Base-by-base conservation (phyloP, 1,284 basidiomycete species). In the Termitomyces sp. region DNA sequence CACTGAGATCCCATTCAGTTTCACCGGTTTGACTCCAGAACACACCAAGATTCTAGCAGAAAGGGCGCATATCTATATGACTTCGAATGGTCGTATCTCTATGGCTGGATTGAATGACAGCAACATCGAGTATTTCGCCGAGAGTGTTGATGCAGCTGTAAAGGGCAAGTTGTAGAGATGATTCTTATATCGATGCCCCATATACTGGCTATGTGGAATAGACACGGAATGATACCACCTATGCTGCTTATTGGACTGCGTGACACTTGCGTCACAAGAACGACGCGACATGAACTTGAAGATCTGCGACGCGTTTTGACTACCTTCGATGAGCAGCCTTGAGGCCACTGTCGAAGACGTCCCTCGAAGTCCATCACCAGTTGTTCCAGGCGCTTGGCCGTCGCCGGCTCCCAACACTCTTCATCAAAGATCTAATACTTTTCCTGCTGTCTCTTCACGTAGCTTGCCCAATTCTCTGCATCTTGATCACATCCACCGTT, bases 31-130 rank as follows among this genome's bases (percentile, higher is more conserved):
- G 60, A 87, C 82, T 54, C 77, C 87, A 37, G 78, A 83, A 41
- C 96, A 98, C 69, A 93, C 93, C 63, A 89, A 91, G 64, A 79
- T 78, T 16, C 79, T 99, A 54, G 91, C 94, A 37, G 84, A 96
- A 67, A 91, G 93, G 71, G 93, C 93, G 14, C 91, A 96, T 70
- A 84, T 99, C 64, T 99, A 98, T 77, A 88, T 92, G 88, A 92
- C 90, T 13, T 77, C 81, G 51, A 87, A 91, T 67, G 93, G 93
- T 41, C 88, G 93, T 62, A 94, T 95, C 65, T 94, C 92, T 43
- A 97, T 97, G 93, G 93, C 97, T 59, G 97, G 93, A 26, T 73
- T 99, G 66, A 99, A 97, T 78, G 74, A 77, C 55, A 70, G 76
- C 66, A 99, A 99, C 78, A 85, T 97, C 63, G 86, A 88, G 63